Evolutionary conservation across 2,329 filamentous ascomycete species (phyloP).

Genomic region (Penicillium sp.): DNA sequence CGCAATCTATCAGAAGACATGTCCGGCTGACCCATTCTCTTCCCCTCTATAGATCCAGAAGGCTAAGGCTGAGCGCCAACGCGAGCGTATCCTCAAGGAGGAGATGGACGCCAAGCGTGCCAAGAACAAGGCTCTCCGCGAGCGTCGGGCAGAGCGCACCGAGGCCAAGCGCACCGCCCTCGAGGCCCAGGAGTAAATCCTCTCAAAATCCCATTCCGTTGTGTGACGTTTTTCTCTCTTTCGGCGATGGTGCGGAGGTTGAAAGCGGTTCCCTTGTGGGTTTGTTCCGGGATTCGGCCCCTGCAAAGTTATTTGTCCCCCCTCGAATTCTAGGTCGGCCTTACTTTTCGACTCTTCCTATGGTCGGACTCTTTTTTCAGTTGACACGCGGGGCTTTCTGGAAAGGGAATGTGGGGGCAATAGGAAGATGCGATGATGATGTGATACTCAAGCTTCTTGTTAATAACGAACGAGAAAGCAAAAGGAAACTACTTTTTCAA

Average conservation of each 20-base stretch:
- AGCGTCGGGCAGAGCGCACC: constrained; percentile 94
- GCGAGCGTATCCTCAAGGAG: constrained; percentile 94
- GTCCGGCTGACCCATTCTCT: constrained; percentile 26
- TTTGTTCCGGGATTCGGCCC: constrained; percentile 31
- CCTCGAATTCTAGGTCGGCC: constrained; percentile 30
- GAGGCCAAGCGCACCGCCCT: constrained; percentile 87
- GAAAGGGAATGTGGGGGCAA: constrained; percentile 20
- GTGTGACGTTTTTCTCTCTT: constrained; percentile 32
- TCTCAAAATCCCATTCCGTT: constrained; percentile 28
- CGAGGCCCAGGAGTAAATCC: constrained; percentile 59
- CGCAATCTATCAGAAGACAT: neutral
- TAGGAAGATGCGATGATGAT: constrained; percentile 31
- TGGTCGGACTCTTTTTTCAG: constrained; percentile 21
- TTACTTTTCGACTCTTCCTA: constrained; percentile 26
- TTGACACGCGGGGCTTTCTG: constrained; percentile 20
- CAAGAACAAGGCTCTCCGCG: constrained; percentile 99
- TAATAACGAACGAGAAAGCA: constrained; percentile 30
- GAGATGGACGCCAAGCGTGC: constrained; percentile 99
- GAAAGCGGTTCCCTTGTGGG: constrained; percentile 31
- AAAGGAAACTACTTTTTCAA: constrained; percentile 29
- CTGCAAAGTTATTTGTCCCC: constrained; percentile 12
- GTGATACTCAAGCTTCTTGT: constrained; percentile 33
- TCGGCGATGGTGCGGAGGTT: constrained; percentile 42
- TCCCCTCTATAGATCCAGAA: constrained; percentile 80
- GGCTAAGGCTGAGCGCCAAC: constrained; percentile 98